Evolutionary conservation across 768 basidiomycete species (phyloP), one percentile per base, ranked within the genome.

Genomic region (Erythrobasidium yunnanense): DNA sequence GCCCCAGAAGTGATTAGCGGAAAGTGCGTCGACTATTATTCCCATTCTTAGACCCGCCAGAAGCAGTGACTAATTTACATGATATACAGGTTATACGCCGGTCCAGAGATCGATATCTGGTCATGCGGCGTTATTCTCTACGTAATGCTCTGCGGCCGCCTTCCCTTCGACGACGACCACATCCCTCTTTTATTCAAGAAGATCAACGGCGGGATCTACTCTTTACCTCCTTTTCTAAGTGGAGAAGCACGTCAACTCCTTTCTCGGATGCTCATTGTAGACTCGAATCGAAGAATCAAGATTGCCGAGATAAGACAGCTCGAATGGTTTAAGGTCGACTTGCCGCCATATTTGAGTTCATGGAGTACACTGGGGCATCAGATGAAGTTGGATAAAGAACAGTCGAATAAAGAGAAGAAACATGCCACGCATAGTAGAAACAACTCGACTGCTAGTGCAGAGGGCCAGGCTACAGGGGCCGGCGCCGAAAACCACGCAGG

Each of bases 41-140:
- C 2, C 54, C 35, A 6, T 20, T 11, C 15, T 6, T n/a, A 4
- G 15, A 20, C 33, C 45, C 49, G 18, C 38, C 22, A 20, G 34
- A 17, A 20, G 3, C 50, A 13, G 17, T n/a, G 15, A 29, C 30
- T 33, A 52, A 29, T n/a, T n/a, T n/a, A n/a, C n/a, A n/a, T 22
- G 5, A 5, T 1, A 47, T 0, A 17, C 67, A 78, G 78, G 29
- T 81, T 92, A 6, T 99, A 99, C 74, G 90, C 90, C 0, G 95
- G 95, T 0, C 92, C 93, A 0, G 95, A 97, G 77, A 95, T 97
- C 73, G 95, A 99, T 70, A 90, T 97, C 11, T 99, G 95, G 95
- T 90, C 88, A 71, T 88, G 88, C 62, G 95, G 95, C 0, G 93
- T 99, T n/a, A 97, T 99, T 70, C 82, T 99, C 55, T 96, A 92